Conservation (phyloP, 2,329 filamentous ascomycete genomes). For the Stagonosporopsis chrysanthemi region DNA sequence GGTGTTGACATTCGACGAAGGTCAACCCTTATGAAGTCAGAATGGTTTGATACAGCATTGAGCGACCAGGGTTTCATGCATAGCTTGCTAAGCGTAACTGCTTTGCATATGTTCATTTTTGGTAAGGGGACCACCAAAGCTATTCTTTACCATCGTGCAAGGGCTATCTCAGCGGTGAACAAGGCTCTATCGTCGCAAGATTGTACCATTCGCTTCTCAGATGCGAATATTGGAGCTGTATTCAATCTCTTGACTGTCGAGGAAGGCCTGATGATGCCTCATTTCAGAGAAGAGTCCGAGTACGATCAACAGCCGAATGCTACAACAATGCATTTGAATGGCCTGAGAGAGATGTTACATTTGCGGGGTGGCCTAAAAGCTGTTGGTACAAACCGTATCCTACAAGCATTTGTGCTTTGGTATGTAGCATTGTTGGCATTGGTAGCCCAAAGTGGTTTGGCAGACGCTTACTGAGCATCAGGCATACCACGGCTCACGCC, state of each 20-base stretch:
- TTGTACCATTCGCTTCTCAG: conserved; percentile 37
- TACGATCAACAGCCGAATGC: conserved; percentile 43
- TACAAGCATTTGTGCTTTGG: conserved; percentile 53
- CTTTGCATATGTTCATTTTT: conserved; percentile 44
- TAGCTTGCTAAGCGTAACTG: conserved; percentile 47
- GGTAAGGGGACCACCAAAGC: conserved; percentile 42
- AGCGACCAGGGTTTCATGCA: conserved; percentile 50
- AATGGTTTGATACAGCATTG: conserved; percentile 49
- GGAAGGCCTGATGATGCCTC: conserved; percentile 39
- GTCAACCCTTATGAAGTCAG: conserved; percentile 45
- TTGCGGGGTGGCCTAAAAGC: conserved; percentile 44
- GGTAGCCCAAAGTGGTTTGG: conserved; percentile 33
- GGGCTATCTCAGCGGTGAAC: conserved; percentile 47
- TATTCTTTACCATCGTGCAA: conserved; percentile 44
- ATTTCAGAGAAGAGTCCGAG: conserved; percentile 27
- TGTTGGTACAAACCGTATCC: conserved; percentile 47
- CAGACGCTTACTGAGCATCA: conserved; percentile 50
- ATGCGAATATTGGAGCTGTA: conserved; percentile 50
- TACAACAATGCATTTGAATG: conserved; percentile 43
- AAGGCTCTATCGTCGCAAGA: conserved; percentile 40
- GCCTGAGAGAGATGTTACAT: conserved; percentile 46
- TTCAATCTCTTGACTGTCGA: conserved; percentile 50
- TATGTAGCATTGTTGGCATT: conserved; percentile 32
- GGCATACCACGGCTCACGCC: conserved; percentile 50
- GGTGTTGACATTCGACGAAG: conserved; percentile 47